These are phyloP conservation scores for Melastoma candidum DNA, from an alignment of 441 rosid genomes.

Conservation along the genomic window DNA sequence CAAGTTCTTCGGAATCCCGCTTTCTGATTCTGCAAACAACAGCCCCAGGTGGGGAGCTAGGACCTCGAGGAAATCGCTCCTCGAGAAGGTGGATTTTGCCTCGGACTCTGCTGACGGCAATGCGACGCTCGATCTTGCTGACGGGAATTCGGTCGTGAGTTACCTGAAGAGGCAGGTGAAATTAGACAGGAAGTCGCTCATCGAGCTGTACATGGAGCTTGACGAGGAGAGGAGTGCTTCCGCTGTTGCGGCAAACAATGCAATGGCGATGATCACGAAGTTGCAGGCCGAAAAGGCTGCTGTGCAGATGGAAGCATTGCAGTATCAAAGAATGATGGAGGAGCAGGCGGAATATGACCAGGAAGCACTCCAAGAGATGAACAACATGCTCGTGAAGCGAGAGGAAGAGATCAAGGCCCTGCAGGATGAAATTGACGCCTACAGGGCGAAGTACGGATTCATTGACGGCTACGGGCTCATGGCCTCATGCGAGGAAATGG, in stretches of 20 bases:
- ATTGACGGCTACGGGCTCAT: constrained; percentile 26
- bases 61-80: constrained; percentile 34
- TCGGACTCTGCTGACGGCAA: constrained; percentile 32
- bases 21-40: constrained; percentile 35
- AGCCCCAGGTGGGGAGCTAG: constrained; percentile 56
- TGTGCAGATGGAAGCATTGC: constrained; percentile 96
- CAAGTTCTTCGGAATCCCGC: constrained; percentile 63
- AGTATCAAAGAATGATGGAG: constrained; percentile 98
- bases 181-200: constrained; percentile 69
- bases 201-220: constrained; percentile 75
- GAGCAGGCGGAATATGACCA: constrained; percentile 91
- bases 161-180: constrained; percentile 65
- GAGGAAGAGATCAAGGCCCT: constrained; percentile 54
- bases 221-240: constrained; percentile 94
- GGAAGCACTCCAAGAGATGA: constrained; percentile 65
- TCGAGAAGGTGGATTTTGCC: constrained; percentile 41
- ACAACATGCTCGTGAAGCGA: constrained; percentile 43
- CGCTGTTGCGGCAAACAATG: constrained; percentile 87
- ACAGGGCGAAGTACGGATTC: constrained; percentile 45
- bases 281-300: constrained; percentile 94
- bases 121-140: constrained; percentile 25
- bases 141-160: constrained; percentile 39
- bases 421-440: constrained; percentile 57
- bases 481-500: constrained; percentile 19
- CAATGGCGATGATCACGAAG: constrained; percentile 95